Conservation (phyloP, 2,329 filamentous ascomycete genomes). For the Ophiobolus disseminans region DNA sequence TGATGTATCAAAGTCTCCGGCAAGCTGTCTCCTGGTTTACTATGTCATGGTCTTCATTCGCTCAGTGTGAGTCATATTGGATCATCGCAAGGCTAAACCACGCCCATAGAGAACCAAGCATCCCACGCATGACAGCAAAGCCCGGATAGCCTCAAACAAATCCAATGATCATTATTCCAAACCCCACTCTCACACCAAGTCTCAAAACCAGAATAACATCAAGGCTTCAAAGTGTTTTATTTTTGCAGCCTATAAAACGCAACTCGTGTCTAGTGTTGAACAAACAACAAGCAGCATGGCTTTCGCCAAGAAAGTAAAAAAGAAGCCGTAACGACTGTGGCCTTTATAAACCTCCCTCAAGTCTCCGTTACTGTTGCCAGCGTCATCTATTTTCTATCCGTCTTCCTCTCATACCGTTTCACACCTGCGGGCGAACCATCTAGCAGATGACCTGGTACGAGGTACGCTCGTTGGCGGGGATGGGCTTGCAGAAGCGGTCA, state of each 20-base stretch:
- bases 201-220: not conserved
- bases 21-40: not conserved
- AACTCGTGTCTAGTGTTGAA: conserved; percentile 1
- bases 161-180: too few species aligned
- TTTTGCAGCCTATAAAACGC: not conserved
- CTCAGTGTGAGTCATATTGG: conserved; percentile 20
- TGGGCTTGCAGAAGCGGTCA: not conserved
- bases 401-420: not conserved
- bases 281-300: conserved; percentile 1
- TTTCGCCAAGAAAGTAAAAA: not conserved
- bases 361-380: too few species aligned
- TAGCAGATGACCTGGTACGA: conserved; percentile 3
- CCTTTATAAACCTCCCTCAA: not conserved
- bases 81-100: conserved; percentile 17
- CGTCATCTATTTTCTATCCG: not conserved
- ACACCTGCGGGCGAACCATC: not conserved
- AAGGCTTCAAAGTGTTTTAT: not conserved
- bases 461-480: conserved; percentile 2
- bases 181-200: too few species aligned
- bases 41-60: not conserved
- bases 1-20: not conserved
- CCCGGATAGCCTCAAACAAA: too few species aligned
- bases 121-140: too few species aligned
- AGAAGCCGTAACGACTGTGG: not conserved
- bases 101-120: too few species aligned